A percentile compares a stretch with the other conserved stretches of the same genome.
Evolutionary conservation across 2,329 filamentous ascomycete genomes (phyloP).

Genomic region (Trichoderma sp.): DNA sequence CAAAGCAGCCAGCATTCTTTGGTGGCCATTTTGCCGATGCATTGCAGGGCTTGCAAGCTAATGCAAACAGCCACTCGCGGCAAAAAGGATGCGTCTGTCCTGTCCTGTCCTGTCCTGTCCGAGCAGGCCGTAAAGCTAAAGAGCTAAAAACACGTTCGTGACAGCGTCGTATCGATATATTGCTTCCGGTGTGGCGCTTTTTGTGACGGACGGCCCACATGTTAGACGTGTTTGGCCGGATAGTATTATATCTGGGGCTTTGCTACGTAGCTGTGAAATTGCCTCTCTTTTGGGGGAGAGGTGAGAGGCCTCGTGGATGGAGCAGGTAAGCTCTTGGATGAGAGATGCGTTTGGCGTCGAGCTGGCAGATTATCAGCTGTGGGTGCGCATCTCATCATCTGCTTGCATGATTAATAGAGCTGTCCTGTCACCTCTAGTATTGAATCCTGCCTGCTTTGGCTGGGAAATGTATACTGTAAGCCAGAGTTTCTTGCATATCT

Average conservation of each 20-base stretch:
- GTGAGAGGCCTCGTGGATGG: background rate
- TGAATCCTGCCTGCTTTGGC: background rate
- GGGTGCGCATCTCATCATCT: background rate
- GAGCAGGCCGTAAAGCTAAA: background rate
- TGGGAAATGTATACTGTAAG: background rate
- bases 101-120: background rate
- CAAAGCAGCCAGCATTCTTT: background rate
- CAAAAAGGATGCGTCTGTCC: background rate
- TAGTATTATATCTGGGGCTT: background rate
- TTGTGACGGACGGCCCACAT: background rate
- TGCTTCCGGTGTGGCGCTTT: background rate
- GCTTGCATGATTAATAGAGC: accelerated
- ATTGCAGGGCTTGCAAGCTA: background rate
- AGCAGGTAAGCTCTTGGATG: background rate
- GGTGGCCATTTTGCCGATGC: background rate
- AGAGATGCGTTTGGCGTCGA: background rate
- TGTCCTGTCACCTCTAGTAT: accelerated
- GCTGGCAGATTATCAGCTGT: background rate
- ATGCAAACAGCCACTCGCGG: background rate
- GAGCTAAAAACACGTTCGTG: background rate
- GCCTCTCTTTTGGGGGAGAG: background rate
- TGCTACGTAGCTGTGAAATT: background rate
- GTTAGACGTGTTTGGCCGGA: background rate
- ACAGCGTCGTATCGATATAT: background rate
- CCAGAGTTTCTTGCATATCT: background rate